Evolutionary conservation across 2,329 filamentous ascomycete genomes (phyloP).

Genomic region (Fusarium sp.): DNA sequence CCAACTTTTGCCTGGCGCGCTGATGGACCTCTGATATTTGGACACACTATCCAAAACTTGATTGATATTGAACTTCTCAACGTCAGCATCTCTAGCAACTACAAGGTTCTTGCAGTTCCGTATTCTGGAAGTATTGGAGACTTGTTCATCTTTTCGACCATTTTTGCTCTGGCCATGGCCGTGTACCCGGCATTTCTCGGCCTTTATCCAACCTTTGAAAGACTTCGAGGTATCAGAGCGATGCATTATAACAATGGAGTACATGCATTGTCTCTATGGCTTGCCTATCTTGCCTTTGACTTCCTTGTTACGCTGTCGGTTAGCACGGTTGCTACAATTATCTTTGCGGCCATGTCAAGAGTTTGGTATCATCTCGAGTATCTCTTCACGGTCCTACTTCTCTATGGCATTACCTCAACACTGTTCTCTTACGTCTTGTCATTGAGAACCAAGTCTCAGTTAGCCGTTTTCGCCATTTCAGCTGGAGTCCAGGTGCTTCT

Average conservation of each 20-base stretch:
- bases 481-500: background rate
- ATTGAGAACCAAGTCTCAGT: slow-evolving; percentile 1
- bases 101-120: slow-evolving; percentile 2
- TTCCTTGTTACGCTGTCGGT: background rate
- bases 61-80: slow-evolving; percentile 4
- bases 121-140: slow-evolving; percentile 11
- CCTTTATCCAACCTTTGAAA: slow-evolving; percentile 14
- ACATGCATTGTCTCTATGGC: slow-evolving; percentile 8
- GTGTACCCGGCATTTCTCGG: slow-evolving; percentile 17
- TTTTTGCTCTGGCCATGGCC: slow-evolving; percentile 5
- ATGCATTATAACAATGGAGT: slow-evolving; percentile 21
- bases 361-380: slow-evolving; percentile 12
- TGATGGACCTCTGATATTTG: slow-evolving; percentile 1
- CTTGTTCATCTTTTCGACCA: background rate
- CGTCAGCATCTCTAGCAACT: background rate
- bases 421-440: slow-evolving; percentile 4
- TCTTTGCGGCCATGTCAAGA: background rate
- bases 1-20: slow-evolving; percentile 10
- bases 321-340: background rate
- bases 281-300: slow-evolving; percentile 4
- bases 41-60: slow-evolving; percentile 3
- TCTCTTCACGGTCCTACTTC: slow-evolving; percentile 1
- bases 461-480: slow-evolving; percentile 4
- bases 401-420: slow-evolving; percentile 5
- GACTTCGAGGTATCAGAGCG: slow-evolving; percentile 14